Evolutionary conservation across 2,329 filamentous ascomycete species (phyloP), one percentile per base, ranked within the genome.

Genomic region (Penicillium hesseltinei): DNA sequence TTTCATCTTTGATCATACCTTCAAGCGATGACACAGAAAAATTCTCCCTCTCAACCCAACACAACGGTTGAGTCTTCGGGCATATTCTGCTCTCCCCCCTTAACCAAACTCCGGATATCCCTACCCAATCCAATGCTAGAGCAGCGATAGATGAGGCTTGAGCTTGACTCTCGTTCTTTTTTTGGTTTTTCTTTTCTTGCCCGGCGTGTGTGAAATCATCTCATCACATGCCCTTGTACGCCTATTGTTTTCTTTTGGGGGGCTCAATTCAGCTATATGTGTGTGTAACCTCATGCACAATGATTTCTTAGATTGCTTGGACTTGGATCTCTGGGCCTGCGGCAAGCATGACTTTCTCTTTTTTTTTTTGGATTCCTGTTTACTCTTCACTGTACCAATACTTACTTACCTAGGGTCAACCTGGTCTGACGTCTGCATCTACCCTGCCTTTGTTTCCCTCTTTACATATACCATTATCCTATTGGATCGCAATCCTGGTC

Each of bases 21-120:
- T 51, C 49, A 43, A 53, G 49, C 54, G 42, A 47, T 58, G 61
- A 67, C 52, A 60, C 64, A 62, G 61, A 62, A 62, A 52, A 47
- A 51, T 42, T 10, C 21, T 42, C 54, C 44, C 46, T 59, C 43
- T 23, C 38, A 27, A 43, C 36, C 27, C 45, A 55, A 29, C 27
- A 50, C 23, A 29, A 27, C 21, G 29, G 21, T 47, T 35, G 35
- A 36, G 23, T 47, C 21, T 47, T 27, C 10, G 36, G 36, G 42
- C 35, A 43, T 56, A 33, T 46, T 27, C 27, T 27, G 43, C 44
- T 46, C 42, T 33, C 1, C 29, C 10, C n/a, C 15, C 13, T 3
- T 4, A 38, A 35, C 25, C 10, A 13, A 31, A 43, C 29, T n/a
- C 29, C 29, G 15, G 17, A 48, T 53, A 39, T 31, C 21, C 35